A percentile compares a stretch with the other conserved stretches of the same genome.
These are phyloP conservation scores for Hypoxylon sp. DNA, from an alignment of 2,329 filamentous ascomycete genomes.

Conservation along the genomic window DNA sequence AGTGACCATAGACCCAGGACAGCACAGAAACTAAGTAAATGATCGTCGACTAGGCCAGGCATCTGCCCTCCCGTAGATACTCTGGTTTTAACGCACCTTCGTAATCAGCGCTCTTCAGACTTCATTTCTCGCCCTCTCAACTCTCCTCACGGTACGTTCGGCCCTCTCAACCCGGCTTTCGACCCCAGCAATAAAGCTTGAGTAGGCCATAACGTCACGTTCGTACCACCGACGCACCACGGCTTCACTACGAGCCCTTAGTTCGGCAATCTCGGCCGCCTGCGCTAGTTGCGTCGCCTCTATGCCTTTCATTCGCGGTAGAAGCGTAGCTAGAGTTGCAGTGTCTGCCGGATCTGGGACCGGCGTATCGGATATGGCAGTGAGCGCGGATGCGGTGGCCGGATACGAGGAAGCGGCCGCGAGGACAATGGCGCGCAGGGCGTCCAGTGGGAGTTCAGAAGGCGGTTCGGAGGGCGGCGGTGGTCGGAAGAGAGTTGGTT, in stretches of 20 bases:
- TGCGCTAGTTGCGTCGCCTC: conserved; percentile 74
- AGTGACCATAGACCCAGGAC: background rate
- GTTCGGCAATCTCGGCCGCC: conserved; percentile 72
- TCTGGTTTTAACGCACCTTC: background rate
- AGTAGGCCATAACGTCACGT: conserved; percentile 75
- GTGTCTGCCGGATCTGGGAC: conserved; percentile 70
- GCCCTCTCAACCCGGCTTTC: conserved; percentile 76
- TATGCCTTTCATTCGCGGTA: conserved; percentile 73
- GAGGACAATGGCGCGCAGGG: conserved; percentile 69
- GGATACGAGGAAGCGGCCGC: conserved; percentile 70
- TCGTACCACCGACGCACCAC: conserved; percentile 81
- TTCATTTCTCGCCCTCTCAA: conserved; percentile 71
- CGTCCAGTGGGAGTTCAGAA: conserved; percentile 65
- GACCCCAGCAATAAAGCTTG: conserved; percentile 78
- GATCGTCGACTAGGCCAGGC: background rate
- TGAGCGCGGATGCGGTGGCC: conserved; percentile 69
- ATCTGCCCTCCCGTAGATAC: background rate
- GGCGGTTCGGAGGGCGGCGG: conserved; percentile 63
- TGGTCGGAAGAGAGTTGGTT: conserved; percentile 69
- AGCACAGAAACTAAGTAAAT: background rate
- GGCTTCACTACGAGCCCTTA: conserved; percentile 74
- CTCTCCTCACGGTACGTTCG: conserved; percentile 75
- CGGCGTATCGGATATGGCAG: conserved; percentile 69
- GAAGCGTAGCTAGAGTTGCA: conserved; percentile 69
- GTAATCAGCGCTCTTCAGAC: conserved; percentile 47